phyloP scores from a whole-genome alignment of 768 basidiomycete genomes.

The Boletus reticulatus region DNA sequence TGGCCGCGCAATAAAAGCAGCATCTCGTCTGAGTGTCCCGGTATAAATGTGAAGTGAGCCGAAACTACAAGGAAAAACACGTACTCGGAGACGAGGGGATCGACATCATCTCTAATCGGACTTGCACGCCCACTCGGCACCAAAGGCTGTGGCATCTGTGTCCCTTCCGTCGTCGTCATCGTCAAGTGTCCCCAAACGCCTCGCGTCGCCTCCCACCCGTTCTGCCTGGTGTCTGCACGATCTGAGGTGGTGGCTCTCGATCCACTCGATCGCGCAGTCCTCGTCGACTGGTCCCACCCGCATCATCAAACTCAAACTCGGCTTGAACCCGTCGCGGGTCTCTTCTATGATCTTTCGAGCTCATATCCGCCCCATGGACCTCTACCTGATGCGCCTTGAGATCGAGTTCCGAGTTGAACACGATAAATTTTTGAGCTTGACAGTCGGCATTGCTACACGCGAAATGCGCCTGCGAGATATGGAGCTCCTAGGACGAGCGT shows the following conservation, averaged over 20 bases:
- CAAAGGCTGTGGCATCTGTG: conserved; percentile 11
- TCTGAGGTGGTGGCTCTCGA: conserved; percentile 36
- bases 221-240: conserved; percentile 28
- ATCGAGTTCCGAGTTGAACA: conserved; percentile 85
- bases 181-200: conserved; percentile 65
- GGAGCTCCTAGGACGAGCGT: conserved; percentile 52
- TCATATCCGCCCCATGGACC: conserved; percentile 75
- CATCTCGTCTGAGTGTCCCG: conserved; percentile 54
- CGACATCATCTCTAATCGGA: conserved; percentile 42
- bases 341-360: conserved; percentile 56
- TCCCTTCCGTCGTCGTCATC: conserved; percentile 20
- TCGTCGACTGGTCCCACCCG: conserved; percentile 42
- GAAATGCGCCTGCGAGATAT: conserved; percentile 74
- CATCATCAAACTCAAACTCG: conserved; percentile 66
- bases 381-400: conserved; percentile 90
- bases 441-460: conserved; percentile 76
- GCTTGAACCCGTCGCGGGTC: conserved; percentile 67
- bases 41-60: neutral
- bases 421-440: conserved; percentile 88
- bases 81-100: conserved; percentile 56
- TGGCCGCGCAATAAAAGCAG: conserved; percentile 69
- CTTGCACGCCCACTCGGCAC: conserved; percentile 29
- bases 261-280: conserved; percentile 48
- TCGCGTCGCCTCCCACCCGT: conserved; percentile 49
- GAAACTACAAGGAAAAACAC: conserved; percentile 17